phyloP scores from a whole-genome alignment of 129 eudicot genomes.

The Artemisia annua region DNA sequence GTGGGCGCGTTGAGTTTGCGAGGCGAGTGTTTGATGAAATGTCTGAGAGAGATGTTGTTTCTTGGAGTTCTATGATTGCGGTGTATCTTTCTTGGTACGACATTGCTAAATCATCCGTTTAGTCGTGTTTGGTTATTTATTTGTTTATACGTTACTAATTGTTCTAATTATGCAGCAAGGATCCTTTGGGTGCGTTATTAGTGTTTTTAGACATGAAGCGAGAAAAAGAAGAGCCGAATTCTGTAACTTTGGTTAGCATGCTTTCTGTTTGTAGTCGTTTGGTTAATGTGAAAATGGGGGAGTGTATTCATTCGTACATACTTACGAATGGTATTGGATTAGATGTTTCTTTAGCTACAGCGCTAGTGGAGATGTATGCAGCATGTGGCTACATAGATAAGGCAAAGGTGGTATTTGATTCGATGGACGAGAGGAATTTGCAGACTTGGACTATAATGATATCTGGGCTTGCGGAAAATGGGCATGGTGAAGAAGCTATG shows the following conservation, averaged over 20 bases:
- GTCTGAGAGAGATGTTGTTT: no score
- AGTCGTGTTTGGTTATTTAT: no score
- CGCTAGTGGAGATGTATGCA: constrained; percentile 25
- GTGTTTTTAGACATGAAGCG: constrained; percentile 25
- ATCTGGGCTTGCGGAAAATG: constrained; percentile 23
- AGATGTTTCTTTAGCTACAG: constrained; percentile 25
- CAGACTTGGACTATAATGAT: constrained; percentile 30
- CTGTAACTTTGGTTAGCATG: constrained; percentile 27
- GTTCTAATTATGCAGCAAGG: constrained; percentile 20
- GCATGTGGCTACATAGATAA: constrained; percentile 23
- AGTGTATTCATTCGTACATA: constrained; percentile 27
- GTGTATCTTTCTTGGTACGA: neutral
- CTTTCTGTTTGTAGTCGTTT: constrained; percentile 25
- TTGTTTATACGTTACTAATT: no score
- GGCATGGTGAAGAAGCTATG: constrained; percentile 19
- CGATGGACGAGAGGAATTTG: constrained; percentile 12
- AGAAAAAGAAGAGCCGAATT: constrained; percentile 17
- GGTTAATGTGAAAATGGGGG: constrained; percentile 19
- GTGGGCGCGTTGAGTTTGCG: no score
- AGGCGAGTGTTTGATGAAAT: no score
- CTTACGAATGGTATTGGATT: constrained; percentile 10
- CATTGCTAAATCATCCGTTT: neutral
- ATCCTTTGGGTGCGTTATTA: constrained; percentile 19
- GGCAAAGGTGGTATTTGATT: constrained; percentile 7
- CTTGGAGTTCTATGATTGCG: neutral